Evolutionary conservation across 768 basidiomycete species (phyloP).

Genomic region (Suillus subaureus): DNA sequence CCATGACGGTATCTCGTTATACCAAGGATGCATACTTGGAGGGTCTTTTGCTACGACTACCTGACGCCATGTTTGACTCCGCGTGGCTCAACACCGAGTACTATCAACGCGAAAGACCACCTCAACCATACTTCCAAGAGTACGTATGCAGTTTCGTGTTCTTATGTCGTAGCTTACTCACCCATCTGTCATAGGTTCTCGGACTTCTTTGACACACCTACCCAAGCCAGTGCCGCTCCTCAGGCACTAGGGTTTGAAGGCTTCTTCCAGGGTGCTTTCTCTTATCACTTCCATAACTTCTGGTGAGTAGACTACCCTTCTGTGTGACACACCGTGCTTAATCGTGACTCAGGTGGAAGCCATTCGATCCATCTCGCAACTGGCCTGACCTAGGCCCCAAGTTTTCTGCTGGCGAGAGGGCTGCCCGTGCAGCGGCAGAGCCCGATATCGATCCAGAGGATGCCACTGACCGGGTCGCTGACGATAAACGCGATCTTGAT

Average conservation of each 20-base stretch:
- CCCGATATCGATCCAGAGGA: slow-evolving; percentile 36
- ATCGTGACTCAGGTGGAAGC: slow-evolving; percentile 76
- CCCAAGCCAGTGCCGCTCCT: slow-evolving; percentile 74
- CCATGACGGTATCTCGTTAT: slow-evolving; percentile 92
- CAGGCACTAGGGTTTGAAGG: slow-evolving; percentile 90
- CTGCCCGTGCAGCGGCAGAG: slow-evolving; percentile 51
- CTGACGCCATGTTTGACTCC: slow-evolving; percentile 95
- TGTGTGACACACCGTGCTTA: background rate
- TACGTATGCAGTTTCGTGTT: slow-evolving; percentile 34
- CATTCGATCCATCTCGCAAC: slow-evolving; percentile 91
- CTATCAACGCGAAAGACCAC: slow-evolving; percentile 89
- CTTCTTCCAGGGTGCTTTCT: slow-evolving; percentile 95
- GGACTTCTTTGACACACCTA: slow-evolving; percentile 86
- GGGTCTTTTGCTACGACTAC: slow-evolving; percentile 80
- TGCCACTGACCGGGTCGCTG: slow-evolving; percentile 46
- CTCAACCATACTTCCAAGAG: slow-evolving; percentile 93
- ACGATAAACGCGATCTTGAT: slow-evolving; percentile 80
- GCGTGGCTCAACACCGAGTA: slow-evolving; percentile 95
- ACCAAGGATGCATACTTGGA: slow-evolving; percentile 88
- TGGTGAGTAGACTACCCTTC: slow-evolving; percentile 52
- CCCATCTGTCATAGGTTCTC: slow-evolving; percentile 58
- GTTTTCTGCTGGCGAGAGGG: slow-evolving; percentile 76
- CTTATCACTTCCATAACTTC: slow-evolving; percentile 95
- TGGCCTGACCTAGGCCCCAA: slow-evolving; percentile 90
- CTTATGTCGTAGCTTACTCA: slow-evolving; percentile 8